Conservation (phyloP, 2,329 filamentous ascomycete genomes). For the Sarocladium kiliense region DNA sequence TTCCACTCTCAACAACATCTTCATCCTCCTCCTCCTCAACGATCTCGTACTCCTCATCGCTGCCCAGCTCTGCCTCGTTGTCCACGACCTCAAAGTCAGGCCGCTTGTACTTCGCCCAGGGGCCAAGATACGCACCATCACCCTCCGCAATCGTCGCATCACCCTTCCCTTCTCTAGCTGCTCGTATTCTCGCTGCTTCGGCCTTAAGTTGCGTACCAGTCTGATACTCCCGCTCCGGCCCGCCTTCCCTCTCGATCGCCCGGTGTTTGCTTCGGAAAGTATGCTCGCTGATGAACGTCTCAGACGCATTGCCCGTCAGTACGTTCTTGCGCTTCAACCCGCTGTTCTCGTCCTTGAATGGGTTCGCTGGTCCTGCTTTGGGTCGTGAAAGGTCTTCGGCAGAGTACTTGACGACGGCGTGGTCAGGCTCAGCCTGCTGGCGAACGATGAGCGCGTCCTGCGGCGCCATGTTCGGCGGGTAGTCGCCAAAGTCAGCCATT, state of each 20-base stretch:
- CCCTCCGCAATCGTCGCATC: slow-evolving; percentile 81
- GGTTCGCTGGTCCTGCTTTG: slow-evolving; percentile 65
- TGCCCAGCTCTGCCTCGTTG: slow-evolving; percentile 70
- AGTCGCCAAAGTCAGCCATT: slow-evolving; percentile 59
- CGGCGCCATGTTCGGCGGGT: slow-evolving; percentile 61
- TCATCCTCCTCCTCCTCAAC: slow-evolving; percentile 74
- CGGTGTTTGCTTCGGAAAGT: slow-evolving; percentile 86
- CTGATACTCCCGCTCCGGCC: slow-evolving; percentile 51
- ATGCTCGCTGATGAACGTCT: slow-evolving; percentile 84
- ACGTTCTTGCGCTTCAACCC: slow-evolving; percentile 71
- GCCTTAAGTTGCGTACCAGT: slow-evolving; percentile 60
- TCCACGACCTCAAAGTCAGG: slow-evolving; percentile 69
- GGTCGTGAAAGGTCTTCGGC: slow-evolving; percentile 67
- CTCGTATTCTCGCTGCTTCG: slow-evolving; percentile 59
- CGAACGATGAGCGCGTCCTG: slow-evolving; percentile 59
- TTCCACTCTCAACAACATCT: slow-evolving; percentile 60
- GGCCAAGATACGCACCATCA: slow-evolving; percentile 82
- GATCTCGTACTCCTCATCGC: slow-evolving; percentile 73
- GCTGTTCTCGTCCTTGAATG: slow-evolving; percentile 58
- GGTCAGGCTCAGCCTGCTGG: slow-evolving; percentile 47
- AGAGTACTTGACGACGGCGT: slow-evolving; percentile 61
- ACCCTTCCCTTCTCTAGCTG: slow-evolving; percentile 81
- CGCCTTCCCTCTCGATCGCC: slow-evolving; percentile 66
- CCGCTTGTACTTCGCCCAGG: slow-evolving; percentile 81
- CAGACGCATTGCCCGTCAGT: slow-evolving; percentile 79